Base-by-base conservation (phyloP, 805 yeast species). In the Pichia exigua region DNA sequence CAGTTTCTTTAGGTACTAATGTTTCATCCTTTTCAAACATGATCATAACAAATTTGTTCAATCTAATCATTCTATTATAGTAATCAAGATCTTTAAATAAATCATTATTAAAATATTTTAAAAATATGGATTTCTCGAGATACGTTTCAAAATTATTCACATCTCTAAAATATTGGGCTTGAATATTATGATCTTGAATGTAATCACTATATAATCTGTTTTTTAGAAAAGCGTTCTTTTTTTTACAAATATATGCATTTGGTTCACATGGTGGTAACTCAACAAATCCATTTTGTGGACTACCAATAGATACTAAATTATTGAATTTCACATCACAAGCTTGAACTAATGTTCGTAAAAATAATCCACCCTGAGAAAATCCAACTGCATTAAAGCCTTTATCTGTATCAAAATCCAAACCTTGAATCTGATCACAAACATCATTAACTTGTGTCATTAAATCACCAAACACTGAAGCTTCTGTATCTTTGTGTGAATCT, bases 301-400 rank as follows among this genome's bases (percentile, higher is more conserved):
- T 81, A 0, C 95, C 95, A 66, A 83, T 85, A 0, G 95, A 85
- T 15, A 87, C 69, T 46, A 87, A 67, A 30, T 73, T 80, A 47
- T 75, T 65, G 2, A 84, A 71, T 3, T 71, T 65, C 13, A 69
- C 45, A 27, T 69, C 73, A 65, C 92, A 87, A 24, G 76, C 65
- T 61, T 87, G 85, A 28, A 79, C 71, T 28, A 83, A 74, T 6
- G 83, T 83, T 45, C 95, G 67, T n/a, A 85, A 67, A 54, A 87
- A 81, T n/a, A 87, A 65, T 0, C 95, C 95, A 42, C 95, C 95
- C 62, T 87, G 95, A 0, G 92, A 85, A 57, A 84, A 82, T 6
- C 95, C 95, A 42, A 87, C 73, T 7, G 83, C 87, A 62, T 85
- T 83, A 61, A 85, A 83, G 0, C 91, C 91, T 9, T 30, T 28